Conservation (phyloP, 345 rosid genomes). For the Gossypium sturtianum region DNA sequence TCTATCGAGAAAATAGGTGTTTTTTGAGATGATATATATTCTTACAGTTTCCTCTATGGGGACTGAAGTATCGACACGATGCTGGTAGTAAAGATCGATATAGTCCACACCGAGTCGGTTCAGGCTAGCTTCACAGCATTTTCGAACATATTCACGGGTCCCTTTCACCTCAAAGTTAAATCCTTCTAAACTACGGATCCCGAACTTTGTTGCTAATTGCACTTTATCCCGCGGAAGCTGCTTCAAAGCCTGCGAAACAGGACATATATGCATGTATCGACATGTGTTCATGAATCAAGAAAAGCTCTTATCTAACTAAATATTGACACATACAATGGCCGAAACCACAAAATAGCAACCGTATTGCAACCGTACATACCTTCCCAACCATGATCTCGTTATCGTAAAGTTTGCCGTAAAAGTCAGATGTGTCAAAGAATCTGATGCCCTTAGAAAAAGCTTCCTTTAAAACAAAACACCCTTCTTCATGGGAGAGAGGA, state of each 20-base stretch:
- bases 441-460: slow-evolving; percentile 41
- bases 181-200: slow-evolving; percentile 13
- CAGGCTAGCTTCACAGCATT: slow-evolving; percentile 53
- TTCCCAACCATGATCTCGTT: slow-evolving; percentile 49
- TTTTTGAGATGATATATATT: neutral
- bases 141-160: slow-evolving; percentile 35
- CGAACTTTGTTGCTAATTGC: slow-evolving; percentile 53
- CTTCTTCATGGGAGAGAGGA: slow-evolving; percentile 45
- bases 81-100: slow-evolving; percentile 53
- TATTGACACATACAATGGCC: neutral
- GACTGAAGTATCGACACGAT: slow-evolving; percentile 45
- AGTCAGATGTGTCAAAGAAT: slow-evolving; percentile 42
- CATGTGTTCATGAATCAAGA: neutral
- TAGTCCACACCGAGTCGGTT: slow-evolving; percentile 41
- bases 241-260: slow-evolving; percentile 37
- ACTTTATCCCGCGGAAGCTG: slow-evolving; percentile 42
- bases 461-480: slow-evolving; percentile 31
- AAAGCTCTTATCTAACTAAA: neutral
- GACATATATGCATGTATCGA: neutral
- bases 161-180: slow-evolving; percentile 25
- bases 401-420: slow-evolving; percentile 32
- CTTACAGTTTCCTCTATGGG: slow-evolving; percentile 52
- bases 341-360: neutral
- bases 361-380: slow-evolving; percentile 13
- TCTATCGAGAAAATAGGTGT: neutral